Evolutionary conservation across 345 rosid genomes (phyloP).

Genomic region (Leavenworthia alabamica): DNA sequence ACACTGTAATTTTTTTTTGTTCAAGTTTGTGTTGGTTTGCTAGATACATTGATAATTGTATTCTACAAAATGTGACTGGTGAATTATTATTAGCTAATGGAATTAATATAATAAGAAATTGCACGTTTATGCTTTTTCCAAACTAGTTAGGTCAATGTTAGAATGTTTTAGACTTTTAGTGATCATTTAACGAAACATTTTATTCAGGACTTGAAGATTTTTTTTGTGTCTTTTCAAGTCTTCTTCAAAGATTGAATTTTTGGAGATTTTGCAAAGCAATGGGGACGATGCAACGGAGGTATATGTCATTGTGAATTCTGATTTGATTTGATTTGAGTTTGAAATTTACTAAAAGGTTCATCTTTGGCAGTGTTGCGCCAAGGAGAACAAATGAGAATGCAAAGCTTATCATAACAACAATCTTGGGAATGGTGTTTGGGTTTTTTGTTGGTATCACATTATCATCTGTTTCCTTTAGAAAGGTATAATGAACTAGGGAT

Average conservation of each 20-base stretch:
- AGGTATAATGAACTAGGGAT: slow-evolving; percentile 36
- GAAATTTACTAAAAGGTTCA: neutral
- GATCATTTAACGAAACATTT: neutral
- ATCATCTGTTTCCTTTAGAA: slow-evolving; percentile 51
- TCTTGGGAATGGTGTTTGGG: slow-evolving; percentile 64
- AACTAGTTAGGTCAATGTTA: slow-evolving; percentile 6
- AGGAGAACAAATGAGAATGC: slow-evolving; percentile 53
- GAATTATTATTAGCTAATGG: slow-evolving; percentile 1
- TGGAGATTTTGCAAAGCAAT: slow-evolving; percentile 28
- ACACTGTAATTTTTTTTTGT: neutral
- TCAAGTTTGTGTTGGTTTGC: neutral
- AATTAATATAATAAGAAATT: neutral
- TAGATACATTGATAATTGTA: neutral
- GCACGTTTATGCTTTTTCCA: neutral
- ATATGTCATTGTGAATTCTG: neutral
- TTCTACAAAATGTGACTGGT: neutral
- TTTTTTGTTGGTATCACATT: slow-evolving; percentile 69
- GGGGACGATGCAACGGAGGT: slow-evolving; percentile 71
- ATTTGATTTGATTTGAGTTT: neutral
- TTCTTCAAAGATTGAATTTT: slow-evolving; percentile 26
- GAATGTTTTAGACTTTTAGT: neutral
- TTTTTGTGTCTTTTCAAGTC: slow-evolving; percentile 24
- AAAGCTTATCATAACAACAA: slow-evolving; percentile 45
- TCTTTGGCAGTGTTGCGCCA: slow-evolving; percentile 47
- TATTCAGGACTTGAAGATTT: slow-evolving; percentile 22